phyloP scores from a whole-genome alignment of 2,329 filamentous ascomycete species.

The Raffaelea albimanens region DNA sequence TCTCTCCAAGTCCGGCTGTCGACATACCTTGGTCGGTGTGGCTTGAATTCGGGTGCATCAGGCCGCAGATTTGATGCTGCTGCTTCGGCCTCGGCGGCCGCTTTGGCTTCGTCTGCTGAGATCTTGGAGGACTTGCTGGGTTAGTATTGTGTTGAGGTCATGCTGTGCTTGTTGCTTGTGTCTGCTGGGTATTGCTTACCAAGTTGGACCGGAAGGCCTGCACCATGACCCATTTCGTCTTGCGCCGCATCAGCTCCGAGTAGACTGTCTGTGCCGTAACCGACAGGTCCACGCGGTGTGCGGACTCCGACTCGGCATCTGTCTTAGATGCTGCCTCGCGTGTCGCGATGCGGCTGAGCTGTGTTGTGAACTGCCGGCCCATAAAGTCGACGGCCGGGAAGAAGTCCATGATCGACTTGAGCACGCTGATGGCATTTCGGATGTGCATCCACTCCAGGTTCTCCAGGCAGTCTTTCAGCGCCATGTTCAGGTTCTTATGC shows the following conservation, averaged over 20 bases:
- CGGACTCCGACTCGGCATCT: slow-evolving; percentile 30
- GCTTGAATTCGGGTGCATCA: slow-evolving; percentile 56
- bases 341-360: slow-evolving; percentile 57
- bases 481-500: slow-evolving; percentile 73
- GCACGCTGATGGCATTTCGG: slow-evolving; percentile 82
- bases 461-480: slow-evolving; percentile 72
- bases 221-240: slow-evolving; percentile 62
- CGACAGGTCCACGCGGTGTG: slow-evolving; percentile 62
- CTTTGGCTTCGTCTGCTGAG: slow-evolving; percentile 8
- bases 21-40: slow-evolving; percentile 26
- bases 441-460: slow-evolving; percentile 95
- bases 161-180: too few species aligned
- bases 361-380: slow-evolving; percentile 55
- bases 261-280: slow-evolving; percentile 63
- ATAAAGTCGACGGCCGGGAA: slow-evolving; percentile 91
- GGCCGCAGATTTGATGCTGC: slow-evolving; percentile 37
- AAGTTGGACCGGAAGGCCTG: slow-evolving; percentile 61
- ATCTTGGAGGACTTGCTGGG: slow-evolving; percentile 5
- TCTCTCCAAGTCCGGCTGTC: too few species aligned
- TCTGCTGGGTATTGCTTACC: too few species aligned
- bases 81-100: slow-evolving; percentile 14
- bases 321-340: slow-evolving; percentile 46
- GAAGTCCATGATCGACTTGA: slow-evolving; percentile 69
- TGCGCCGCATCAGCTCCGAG: slow-evolving; percentile 58
- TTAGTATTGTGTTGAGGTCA: too few species aligned